These are phyloP conservation scores for Coniochaeta sp. DNA, from an alignment of 2,329 filamentous ascomycete species.

Conservation along the genomic window DNA sequence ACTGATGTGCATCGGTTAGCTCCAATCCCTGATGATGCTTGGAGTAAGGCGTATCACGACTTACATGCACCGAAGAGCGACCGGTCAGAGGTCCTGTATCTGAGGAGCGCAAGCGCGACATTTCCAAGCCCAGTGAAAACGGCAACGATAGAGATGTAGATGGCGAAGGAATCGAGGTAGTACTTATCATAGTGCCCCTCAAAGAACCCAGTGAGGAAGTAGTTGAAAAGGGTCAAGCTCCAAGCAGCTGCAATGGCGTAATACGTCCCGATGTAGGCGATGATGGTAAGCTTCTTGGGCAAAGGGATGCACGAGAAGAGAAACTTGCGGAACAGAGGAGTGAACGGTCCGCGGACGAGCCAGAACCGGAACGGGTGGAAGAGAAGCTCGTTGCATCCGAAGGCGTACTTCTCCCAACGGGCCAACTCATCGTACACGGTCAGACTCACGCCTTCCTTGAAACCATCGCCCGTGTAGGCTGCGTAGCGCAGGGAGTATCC, in stretches of 20 bases:
- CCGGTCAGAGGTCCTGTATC: conserved; percentile 52
- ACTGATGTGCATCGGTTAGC: conserved; percentile 18
- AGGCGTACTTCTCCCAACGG: conserved; percentile 82
- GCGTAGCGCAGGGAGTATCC: conserved; percentile 64
- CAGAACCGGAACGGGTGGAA: conserved; percentile 61
- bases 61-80: conserved; percentile 30
- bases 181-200: conserved; percentile 59
- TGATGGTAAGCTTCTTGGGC: conserved; percentile 44
- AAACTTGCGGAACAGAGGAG: conserved; percentile 54
- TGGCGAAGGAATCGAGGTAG: conserved; percentile 60
- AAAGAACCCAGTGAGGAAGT: conserved; percentile 52
- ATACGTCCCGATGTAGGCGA: conserved; percentile 20
- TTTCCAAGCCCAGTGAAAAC: conserved; percentile 59
- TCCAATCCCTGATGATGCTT: background rate
- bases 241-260: conserved; percentile 19
- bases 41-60: background rate
- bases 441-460: conserved; percentile 74
- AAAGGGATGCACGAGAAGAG: conserved; percentile 46
- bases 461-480: conserved; percentile 60
- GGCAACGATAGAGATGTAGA: conserved; percentile 54
- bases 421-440: conserved; percentile 78
- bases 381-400: conserved; percentile 72
- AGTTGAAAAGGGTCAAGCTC: conserved; percentile 16
- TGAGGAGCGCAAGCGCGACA: conserved; percentile 51
- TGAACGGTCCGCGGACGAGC: conserved; percentile 56